Conservation (phyloP, 1,284 basidiomycete genomes). For the Cutaneotrichosporon cavernicola region DNA sequence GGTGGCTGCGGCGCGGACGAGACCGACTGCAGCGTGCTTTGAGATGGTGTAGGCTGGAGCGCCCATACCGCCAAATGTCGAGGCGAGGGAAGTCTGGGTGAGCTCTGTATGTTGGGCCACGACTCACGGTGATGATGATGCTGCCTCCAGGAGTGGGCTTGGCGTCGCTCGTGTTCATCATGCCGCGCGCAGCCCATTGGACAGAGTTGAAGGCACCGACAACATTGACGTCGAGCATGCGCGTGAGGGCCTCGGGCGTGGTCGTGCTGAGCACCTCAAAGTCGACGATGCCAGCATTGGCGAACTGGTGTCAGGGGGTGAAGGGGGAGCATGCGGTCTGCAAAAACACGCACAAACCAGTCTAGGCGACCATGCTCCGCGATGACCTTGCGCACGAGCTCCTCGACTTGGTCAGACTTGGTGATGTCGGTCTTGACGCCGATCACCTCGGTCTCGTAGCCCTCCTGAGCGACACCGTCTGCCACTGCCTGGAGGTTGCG, state of each 20-base stretch:
- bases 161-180: conserved; percentile 19
- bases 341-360: conserved; percentile 26
- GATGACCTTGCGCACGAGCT: conserved; percentile 19
- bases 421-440: conserved; percentile 20
- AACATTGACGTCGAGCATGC: conserved; percentile 26
- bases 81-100: conserved; percentile 17
- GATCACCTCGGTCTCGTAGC: conserved; percentile 16
- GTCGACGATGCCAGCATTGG: conserved; percentile 25
- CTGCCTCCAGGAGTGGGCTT: conserved; percentile 22
- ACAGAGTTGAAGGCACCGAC: conserved; percentile 22
- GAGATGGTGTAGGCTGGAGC: conserved; percentile 21
- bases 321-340: not conserved
- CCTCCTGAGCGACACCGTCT: conserved; percentile 1
- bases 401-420: conserved; percentile 22
- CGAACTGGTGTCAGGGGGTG: conserved; percentile 13
- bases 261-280: conserved; percentile 20
- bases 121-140: conserved; percentile 23
- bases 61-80: conserved; percentile 22
- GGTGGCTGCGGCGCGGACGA: conserved; percentile 18
- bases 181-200: conserved; percentile 22
- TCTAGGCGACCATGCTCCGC: conserved; percentile 22
- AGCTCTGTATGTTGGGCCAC: not conserved
- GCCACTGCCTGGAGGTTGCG: not conserved
- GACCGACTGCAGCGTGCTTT: conserved; percentile 21
- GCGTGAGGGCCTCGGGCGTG: conserved; percentile 11